Conservation (phyloP, 495 filamentous ascomycete species). For the Choiromyces venosus region DNA sequence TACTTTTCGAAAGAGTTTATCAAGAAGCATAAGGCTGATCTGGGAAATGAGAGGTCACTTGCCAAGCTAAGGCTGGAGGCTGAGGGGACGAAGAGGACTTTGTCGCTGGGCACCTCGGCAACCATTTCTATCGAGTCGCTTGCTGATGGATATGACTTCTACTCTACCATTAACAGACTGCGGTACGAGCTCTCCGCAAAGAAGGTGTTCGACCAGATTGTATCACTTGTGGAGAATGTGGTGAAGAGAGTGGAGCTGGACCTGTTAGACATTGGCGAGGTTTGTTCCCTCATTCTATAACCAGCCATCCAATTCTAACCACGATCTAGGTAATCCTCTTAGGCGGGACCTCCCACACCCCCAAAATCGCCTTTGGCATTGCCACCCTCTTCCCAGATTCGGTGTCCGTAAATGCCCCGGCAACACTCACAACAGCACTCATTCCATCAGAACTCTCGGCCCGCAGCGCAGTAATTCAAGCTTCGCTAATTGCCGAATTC, state of each 20-base stretch:
- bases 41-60: constrained; percentile 68
- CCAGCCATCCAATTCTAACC: neutral
- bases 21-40: constrained; percentile 87
- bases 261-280: constrained; percentile 84
- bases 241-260: constrained; percentile 91
- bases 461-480: constrained; percentile 90
- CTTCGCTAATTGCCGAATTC: constrained; percentile 84
- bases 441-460: constrained; percentile 88
- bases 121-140: too few relatives aligned
- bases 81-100: too few relatives aligned
- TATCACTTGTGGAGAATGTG: constrained; percentile 70
- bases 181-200: constrained; percentile 80
- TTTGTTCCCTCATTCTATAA: constrained; percentile 39
- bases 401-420: constrained; percentile 74
- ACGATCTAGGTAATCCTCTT: constrained; percentile 67
- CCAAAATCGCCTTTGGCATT: too few relatives aligned
- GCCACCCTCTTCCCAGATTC: constrained; percentile 69
- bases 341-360: too few relatives aligned
- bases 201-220: constrained; percentile 81
- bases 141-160: constrained; percentile 80
- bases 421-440: constrained; percentile 67
- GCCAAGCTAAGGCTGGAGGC: constrained; percentile 90
- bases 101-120: too few relatives aligned
- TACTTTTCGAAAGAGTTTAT: constrained; percentile 97
- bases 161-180: constrained; percentile 82